Evolutionary conservation across 306 rosid species (phyloP).

Genomic region (Vigna mungo): DNA sequence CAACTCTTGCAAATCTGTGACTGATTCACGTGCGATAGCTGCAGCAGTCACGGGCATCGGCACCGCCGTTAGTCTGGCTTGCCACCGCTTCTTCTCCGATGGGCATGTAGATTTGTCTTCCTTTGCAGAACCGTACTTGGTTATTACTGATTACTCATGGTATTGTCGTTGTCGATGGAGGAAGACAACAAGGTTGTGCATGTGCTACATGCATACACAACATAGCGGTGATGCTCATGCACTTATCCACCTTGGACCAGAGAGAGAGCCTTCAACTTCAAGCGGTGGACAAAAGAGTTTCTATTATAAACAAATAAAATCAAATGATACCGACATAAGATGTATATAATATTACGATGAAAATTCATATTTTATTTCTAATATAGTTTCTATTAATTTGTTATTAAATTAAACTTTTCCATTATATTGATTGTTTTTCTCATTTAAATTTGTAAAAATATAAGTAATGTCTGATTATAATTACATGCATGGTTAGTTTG

Average conservation of each 20-base stretch:
- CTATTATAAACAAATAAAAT: too few relatives aligned
- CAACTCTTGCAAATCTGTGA: not conserved
- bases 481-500: too few relatives aligned
- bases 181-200: too few relatives aligned
- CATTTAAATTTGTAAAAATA: too few relatives aligned
- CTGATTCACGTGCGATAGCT: not conserved
- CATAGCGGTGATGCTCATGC: not conserved
- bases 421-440: not conserved
- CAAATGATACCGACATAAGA: too few relatives aligned
- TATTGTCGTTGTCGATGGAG: not conserved
- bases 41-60: not conserved
- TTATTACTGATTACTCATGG: not conserved
- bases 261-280: not conserved
- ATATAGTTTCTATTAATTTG: too few relatives aligned
- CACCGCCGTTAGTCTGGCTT: too few relatives aligned
- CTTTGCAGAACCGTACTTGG: not conserved
- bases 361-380: too few relatives aligned
- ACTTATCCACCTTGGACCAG: not conserved
- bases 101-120: too few relatives aligned
- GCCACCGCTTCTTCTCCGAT: not conserved
- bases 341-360: too few relatives aligned
- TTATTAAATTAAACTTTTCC: not conserved
- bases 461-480: too few relatives aligned
- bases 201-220: not conserved
- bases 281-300: not conserved